Conservation (phyloP, 1,284 basidiomycete genomes). For the Cryptococcus jaspeensis region DNA sequence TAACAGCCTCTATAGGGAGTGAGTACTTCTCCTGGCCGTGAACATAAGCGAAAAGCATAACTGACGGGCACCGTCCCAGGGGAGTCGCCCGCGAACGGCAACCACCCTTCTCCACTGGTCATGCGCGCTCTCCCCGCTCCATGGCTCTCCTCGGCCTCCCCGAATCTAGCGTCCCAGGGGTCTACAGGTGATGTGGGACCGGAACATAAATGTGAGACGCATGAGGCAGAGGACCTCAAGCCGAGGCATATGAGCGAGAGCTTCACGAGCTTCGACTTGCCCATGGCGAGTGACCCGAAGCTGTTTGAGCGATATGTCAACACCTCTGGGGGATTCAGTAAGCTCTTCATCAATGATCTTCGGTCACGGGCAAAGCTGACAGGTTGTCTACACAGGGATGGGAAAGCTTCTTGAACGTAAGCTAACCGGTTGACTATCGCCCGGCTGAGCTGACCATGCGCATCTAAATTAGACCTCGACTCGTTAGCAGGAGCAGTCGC, state of each 20-base stretch:
- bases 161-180: conserved; percentile 30
- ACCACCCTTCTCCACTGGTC: conserved; percentile 40
- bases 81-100: conserved; percentile 20
- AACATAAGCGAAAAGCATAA: not conserved
- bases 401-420: conserved; percentile 51
- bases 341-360: conserved; percentile 9
- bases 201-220: not conserved
- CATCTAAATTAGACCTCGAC: conserved; percentile 59
- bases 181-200: not conserved
- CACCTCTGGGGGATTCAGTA: conserved; percentile 48
- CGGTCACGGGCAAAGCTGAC: not conserved
- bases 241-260: conserved; percentile 49
- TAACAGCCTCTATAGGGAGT: conserved; percentile 46
- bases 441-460: not conserved
- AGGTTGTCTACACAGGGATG: conserved; percentile 34
- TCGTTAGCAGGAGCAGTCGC: conserved; percentile 77
- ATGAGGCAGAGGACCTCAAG: conserved; percentile 21
- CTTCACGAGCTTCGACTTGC: conserved; percentile 48
- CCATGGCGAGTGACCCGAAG: conserved; percentile 39
- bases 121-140: conserved; percentile 45
- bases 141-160: conserved; percentile 37
- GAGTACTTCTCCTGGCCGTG: conserved; percentile 13
- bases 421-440: conserved; percentile 1
- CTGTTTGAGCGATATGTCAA: conserved; percentile 49
- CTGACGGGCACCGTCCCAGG: conserved; percentile 16